Conservation (phyloP, 2,329 filamentous ascomycete genomes). For the Nemania serpens region DNA sequence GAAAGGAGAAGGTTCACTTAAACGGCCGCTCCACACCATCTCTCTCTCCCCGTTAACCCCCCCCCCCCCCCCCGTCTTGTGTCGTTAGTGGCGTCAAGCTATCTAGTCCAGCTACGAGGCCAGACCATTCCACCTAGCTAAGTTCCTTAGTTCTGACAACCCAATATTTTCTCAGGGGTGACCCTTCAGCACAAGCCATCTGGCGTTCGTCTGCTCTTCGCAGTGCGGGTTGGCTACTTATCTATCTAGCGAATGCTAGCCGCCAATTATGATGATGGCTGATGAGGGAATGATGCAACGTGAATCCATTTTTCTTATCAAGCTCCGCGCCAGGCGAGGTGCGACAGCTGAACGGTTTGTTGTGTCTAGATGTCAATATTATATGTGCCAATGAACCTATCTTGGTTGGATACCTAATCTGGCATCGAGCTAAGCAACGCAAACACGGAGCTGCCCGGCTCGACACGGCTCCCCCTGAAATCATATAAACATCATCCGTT, state of each 20-base stretch:
- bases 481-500: not conserved
- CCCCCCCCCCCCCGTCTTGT: not conserved
- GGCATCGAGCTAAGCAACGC: slow-evolving; percentile 7
- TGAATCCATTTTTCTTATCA: not conserved
- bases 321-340: not conserved
- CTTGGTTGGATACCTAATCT: not conserved
- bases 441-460: slow-evolving; percentile 6
- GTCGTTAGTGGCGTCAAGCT: slow-evolving; percentile 14
- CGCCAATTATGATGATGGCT: slow-evolving; percentile 1
- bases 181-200: slow-evolving; percentile 2
- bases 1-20: not conserved
- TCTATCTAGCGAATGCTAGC: not conserved
- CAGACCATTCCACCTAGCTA: slow-evolving; percentile 4
- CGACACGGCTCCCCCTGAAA: not conserved
- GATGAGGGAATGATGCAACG: slow-evolving; percentile 15
- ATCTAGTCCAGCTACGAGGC: slow-evolving; percentile 4
- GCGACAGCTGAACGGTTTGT: slow-evolving; percentile 1
- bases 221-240: not conserved
- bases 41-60: not conserved
- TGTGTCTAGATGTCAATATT: not conserved
- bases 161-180: slow-evolving; percentile 20
- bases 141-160: not conserved
- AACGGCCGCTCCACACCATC: slow-evolving; percentile 12
- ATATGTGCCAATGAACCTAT: not conserved
- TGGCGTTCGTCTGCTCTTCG: not conserved